Conservation (phyloP, 495 filamentous ascomycete genomes). For the Lasiosphaeris hirsuta region DNA sequence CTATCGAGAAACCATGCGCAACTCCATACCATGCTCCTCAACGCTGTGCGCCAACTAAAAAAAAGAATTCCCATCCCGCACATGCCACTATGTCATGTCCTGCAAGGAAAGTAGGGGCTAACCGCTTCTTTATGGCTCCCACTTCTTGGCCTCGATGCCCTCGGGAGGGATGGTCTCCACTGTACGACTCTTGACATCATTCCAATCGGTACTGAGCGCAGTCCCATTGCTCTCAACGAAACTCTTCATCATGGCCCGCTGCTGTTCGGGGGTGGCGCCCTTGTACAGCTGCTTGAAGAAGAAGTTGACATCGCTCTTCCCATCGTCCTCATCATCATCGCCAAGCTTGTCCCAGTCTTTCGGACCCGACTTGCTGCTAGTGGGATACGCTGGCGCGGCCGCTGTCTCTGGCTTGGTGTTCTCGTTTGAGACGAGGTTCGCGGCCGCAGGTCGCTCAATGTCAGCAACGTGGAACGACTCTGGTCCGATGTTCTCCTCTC, state of each 20-base stretch:
- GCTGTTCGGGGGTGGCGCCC: slow-evolving; percentile 71
- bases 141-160: slow-evolving; percentile 71
- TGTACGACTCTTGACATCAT: slow-evolving; percentile 68
- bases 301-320: slow-evolving; percentile 65
- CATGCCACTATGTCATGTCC: not conserved
- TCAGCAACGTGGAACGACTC: not conserved
- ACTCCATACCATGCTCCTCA: too few species aligned
- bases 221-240: slow-evolving; percentile 92
- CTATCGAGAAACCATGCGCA: too few species aligned
- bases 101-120: not conserved
- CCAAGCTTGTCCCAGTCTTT: slow-evolving; percentile 90
- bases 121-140: slow-evolving; percentile 28
- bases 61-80: too few species aligned
- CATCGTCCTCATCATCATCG: slow-evolving; percentile 54
- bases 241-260: slow-evolving; percentile 96
- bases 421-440: not conserved
- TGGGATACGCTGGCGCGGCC: slow-evolving; percentile 69
- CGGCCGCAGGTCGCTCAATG: not conserved
- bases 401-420: slow-evolving; percentile 1
- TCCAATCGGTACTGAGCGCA: slow-evolving; percentile 89
- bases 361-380: slow-evolving; percentile 75
- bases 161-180: slow-evolving; percentile 75
- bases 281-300: slow-evolving; percentile 95
- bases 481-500: slow-evolving; percentile 24
- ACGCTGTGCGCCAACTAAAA: too few species aligned